Conservation (phyloP, 495 filamentous ascomycete genomes). For the Tuber melanosporum region DNA sequence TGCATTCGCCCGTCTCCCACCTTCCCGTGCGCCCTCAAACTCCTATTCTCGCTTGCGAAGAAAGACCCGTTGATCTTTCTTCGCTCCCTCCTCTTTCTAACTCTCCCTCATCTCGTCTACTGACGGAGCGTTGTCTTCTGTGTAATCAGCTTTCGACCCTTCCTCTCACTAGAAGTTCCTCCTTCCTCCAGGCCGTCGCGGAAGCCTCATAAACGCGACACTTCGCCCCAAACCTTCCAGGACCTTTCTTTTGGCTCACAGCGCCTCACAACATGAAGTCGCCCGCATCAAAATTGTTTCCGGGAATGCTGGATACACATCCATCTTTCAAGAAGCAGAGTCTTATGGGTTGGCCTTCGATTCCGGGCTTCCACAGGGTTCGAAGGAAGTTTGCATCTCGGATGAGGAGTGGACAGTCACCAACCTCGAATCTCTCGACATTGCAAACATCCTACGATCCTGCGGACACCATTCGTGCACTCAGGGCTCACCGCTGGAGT, state of each 20-base stretch:
- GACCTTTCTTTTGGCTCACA: neutral
- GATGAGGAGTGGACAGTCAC: conserved; percentile 64
- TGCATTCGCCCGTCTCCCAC: conserved; percentile 13
- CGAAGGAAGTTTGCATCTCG: conserved; percentile 57
- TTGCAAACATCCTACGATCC: conserved; percentile 78
- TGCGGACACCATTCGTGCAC: conserved; percentile 63
- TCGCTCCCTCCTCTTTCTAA: conserved; percentile 12
- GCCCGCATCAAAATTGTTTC: conserved; percentile 35
- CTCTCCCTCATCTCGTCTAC: conserved; percentile 11
- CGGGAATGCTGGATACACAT: conserved; percentile 39
- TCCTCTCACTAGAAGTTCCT: conserved; percentile 13
- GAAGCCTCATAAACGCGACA: conserved; percentile 11
- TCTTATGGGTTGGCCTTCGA: conserved; percentile 39
- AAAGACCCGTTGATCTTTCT: conserved; percentile 11
- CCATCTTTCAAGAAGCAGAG: conserved; percentile 33
- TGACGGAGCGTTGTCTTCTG: conserved; percentile 9
- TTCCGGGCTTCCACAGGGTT: conserved; percentile 36
- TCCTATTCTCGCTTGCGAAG: conserved; percentile 7
- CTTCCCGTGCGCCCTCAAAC: conserved; percentile 1
- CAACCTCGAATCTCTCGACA: conserved; percentile 63
- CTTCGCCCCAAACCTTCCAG: neutral
- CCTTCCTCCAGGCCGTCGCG: conserved; percentile 4
- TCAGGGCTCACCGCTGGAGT: conserved; percentile 74
- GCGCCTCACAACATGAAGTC: conserved; percentile 33
- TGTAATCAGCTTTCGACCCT: conserved; percentile 12